Evolutionary conservation across 345 rosid species (phyloP).

Genomic region (Moringa oleifera): DNA sequence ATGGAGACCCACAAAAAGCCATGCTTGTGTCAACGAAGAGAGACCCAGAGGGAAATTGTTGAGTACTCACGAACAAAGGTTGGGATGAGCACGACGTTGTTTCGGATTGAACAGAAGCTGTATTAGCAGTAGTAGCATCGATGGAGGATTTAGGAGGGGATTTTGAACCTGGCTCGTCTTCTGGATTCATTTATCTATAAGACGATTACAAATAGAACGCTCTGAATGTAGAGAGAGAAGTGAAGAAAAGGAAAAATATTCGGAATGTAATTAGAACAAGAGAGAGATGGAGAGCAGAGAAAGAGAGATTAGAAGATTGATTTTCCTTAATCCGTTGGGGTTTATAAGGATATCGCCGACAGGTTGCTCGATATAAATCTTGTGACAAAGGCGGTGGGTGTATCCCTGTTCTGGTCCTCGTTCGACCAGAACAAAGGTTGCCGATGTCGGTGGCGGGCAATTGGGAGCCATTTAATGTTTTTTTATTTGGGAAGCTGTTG

Average conservation of each 20-base stretch:
- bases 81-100: neutral
- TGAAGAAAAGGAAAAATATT: too few relatives aligned
- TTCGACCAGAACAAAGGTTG: slow-evolving; percentile 12
- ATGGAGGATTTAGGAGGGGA: slow-evolving; percentile 18
- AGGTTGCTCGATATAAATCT: slow-evolving; percentile 42
- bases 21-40: slow-evolving; percentile 23
- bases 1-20: slow-evolving; percentile 23
- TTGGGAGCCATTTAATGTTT: slow-evolving; percentile 8
- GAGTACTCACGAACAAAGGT: slow-evolving; percentile 11
- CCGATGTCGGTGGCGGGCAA: neutral
- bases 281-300: neutral
- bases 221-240: neutral
- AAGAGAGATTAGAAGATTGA: neutral
- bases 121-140: slow-evolving; percentile 3
- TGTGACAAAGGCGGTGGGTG: slow-evolving; percentile 40
- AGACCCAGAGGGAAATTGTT: slow-evolving; percentile 20
- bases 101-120: slow-evolving; percentile 18
- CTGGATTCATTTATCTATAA: slow-evolving; percentile 25
- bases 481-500: neutral
- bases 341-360: slow-evolving; percentile 38
- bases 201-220: neutral
- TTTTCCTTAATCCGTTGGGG: neutral
- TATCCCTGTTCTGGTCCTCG: slow-evolving; percentile 11
- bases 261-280: too few relatives aligned
- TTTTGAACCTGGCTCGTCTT: slow-evolving; percentile 19